phyloP scores from a whole-genome alignment of 805 yeast species.

The Pichia thaimueangensis region DNA sequence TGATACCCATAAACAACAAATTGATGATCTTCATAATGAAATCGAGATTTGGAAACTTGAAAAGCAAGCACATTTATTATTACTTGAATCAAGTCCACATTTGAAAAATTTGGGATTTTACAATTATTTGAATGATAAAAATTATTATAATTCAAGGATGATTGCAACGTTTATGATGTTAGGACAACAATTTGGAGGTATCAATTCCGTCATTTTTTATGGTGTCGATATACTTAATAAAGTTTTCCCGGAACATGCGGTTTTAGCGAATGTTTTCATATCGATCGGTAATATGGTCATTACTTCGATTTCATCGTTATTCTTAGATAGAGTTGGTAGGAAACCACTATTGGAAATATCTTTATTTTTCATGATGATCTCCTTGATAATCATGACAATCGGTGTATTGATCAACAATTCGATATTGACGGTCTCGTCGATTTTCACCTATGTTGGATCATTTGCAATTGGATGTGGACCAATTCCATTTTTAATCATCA shows the following conservation, averaged over 20 bases:
- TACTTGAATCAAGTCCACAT: constrained; percentile 21
- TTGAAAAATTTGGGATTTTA: constrained; percentile 24
- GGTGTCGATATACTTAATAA: constrained; percentile 81
- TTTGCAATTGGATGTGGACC: constrained; percentile 96
- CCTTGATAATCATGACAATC: constrained; percentile 55
- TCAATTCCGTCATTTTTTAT: constrained; percentile 86
- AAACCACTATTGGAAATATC: constrained; percentile 66
- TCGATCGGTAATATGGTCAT: constrained; percentile 69
- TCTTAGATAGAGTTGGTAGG: constrained; percentile 74
- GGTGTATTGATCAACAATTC: constrained; percentile 52
- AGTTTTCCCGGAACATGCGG: constrained; percentile 65
- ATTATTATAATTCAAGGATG: constrained; percentile 50
- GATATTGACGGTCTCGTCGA: constrained; percentile 50
- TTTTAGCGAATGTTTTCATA: constrained; percentile 66
- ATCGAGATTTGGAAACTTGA: constrained; percentile 28
- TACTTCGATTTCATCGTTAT: constrained; percentile 66
- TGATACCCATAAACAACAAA: too few species aligned
- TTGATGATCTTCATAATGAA: constrained; percentile 17
- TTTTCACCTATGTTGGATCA: constrained; percentile 68
- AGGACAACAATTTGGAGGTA: constrained; percentile 90
- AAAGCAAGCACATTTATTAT: constrained; percentile 17
- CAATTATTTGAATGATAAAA: constrained; percentile 45
- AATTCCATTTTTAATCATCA: constrained; percentile 81
- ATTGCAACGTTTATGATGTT: constrained; percentile 68
- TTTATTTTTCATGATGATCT: constrained; percentile 58